Conservation (phyloP, 352 stramenopile genomes). For the Peronospora belbahrii region DNA sequence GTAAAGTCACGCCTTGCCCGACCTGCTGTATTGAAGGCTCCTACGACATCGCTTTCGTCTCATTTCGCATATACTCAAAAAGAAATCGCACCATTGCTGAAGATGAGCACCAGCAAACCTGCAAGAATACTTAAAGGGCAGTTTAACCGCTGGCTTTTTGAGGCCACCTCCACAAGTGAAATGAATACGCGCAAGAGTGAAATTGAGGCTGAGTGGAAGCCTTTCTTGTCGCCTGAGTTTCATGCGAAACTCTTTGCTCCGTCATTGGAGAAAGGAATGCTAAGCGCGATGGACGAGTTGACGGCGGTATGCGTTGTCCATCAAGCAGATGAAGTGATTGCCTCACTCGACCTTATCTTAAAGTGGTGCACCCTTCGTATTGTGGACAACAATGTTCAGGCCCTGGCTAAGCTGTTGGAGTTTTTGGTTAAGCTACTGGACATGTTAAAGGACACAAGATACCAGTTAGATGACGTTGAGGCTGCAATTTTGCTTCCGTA, state of each 20-base stretch:
- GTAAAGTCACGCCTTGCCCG: constrained; percentile 30
- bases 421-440: constrained; percentile 77
- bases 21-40: constrained; percentile 26
- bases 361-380: constrained; percentile 84
- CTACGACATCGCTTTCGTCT: constrained; percentile 11
- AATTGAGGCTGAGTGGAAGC: constrained; percentile 70
- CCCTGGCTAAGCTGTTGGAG: constrained; percentile 72
- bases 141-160: constrained; percentile 83
- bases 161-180: constrained; percentile 56
- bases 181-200: constrained; percentile 64
- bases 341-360: constrained; percentile 65
- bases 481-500: constrained; percentile 75
- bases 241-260: constrained; percentile 74
- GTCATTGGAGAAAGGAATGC: constrained; percentile 78
- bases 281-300: constrained; percentile 68
- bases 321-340: constrained; percentile 60
- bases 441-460: constrained; percentile 54
- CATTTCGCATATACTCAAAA: constrained; percentile 44
- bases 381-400: constrained; percentile 86
- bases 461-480: constrained; percentile 77
- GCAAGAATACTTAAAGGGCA: constrained; percentile 54
- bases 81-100: constrained; percentile 33
- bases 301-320: constrained; percentile 45
- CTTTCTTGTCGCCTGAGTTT: constrained; percentile 57
- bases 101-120: constrained; percentile 58